phyloP scores from a whole-genome alignment of 169 alveolate genomes.

The Theileria luwenshuni region DNA sequence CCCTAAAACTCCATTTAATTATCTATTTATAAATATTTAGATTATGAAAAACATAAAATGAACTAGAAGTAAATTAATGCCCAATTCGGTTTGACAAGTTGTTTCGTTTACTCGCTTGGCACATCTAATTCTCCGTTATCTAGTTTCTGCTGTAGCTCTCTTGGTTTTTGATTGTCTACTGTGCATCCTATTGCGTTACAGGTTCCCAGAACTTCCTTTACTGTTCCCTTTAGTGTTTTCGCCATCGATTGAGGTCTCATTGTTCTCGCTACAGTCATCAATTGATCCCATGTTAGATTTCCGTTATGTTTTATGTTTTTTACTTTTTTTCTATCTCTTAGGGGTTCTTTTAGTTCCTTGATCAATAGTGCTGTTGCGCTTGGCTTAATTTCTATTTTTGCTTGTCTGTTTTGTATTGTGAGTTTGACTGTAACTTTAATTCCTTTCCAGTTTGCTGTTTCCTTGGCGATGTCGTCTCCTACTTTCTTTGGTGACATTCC shows the following conservation, averaged over 20 bases:
- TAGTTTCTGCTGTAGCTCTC: slow-evolving; percentile 83
- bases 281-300: slow-evolving; percentile 91
- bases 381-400: slow-evolving; percentile 92
- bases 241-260: slow-evolving; percentile 90
- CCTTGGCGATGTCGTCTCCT: slow-evolving; percentile 97
- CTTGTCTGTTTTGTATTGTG: slow-evolving; percentile 89
- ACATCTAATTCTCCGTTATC: slow-evolving; percentile 88
- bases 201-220: slow-evolving; percentile 96
- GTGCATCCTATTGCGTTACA: slow-evolving; percentile 96
- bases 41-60: neutral
- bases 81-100: slow-evolving; percentile 1
- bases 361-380: slow-evolving; percentile 94
- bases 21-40: neutral
- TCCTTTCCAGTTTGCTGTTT: slow-evolving; percentile 95
- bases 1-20: neutral
- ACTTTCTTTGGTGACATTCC: slow-evolving; percentile 95
- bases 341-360: slow-evolving; percentile 95
- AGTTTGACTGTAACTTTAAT: slow-evolving; percentile 93
- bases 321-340: slow-evolving; percentile 93
- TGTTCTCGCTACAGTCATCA: slow-evolving; percentile 90
- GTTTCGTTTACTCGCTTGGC: slow-evolving; percentile 69
- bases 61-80: slow-evolving; percentile 5
- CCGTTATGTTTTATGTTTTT: slow-evolving; percentile 96
- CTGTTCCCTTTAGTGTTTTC: slow-evolving; percentile 92
- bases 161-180: slow-evolving; percentile 94